Evolutionary conservation across 306 rosid species (phyloP).

Genomic region (Phaseolus lunatus): DNA sequence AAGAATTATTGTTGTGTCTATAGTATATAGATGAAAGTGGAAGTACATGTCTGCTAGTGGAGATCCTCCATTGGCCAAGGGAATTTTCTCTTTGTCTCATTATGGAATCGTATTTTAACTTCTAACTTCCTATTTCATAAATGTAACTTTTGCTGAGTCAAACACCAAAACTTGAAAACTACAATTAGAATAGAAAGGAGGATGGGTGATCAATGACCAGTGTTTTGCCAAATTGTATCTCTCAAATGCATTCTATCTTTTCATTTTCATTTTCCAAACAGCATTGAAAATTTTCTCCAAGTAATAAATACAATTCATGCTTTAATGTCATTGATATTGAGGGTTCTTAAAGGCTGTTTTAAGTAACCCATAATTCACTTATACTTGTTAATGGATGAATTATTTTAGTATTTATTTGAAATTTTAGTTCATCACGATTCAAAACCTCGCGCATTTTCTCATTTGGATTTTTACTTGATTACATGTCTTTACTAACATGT

Average conservation of each 20-base stretch:
- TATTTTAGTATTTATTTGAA: no score
- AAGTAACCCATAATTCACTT: neutral
- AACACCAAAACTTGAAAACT: constrained; percentile 38
- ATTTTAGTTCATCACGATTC: no score
- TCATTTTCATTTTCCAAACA: neutral
- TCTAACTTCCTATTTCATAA: constrained; percentile 7
- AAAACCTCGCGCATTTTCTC: no score
- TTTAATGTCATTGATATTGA: neutral
- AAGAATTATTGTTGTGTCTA: constrained; percentile 2
- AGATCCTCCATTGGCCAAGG: constrained; percentile 32
- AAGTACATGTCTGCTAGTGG: constrained; percentile 3
- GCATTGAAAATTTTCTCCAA: constrained; percentile 1
- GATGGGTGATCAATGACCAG: constrained; percentile 1
- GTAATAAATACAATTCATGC: no score
- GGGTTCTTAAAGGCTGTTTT: neutral
- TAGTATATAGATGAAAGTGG: constrained; percentile 21
- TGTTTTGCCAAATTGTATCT: neutral
- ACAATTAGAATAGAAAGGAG: constrained; percentile 16
- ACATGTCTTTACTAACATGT: no score
- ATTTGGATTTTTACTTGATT: no score
- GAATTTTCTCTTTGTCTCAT: constrained; percentile 29
- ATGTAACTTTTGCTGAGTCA: constrained; percentile 29
- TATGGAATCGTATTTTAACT: constrained; percentile 37
- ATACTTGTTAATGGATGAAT: no score
- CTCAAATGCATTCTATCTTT: neutral